Base-by-base conservation (phyloP, 2,329 filamentous ascomycete species). In the Verticillium nonalfalfae region DNA sequence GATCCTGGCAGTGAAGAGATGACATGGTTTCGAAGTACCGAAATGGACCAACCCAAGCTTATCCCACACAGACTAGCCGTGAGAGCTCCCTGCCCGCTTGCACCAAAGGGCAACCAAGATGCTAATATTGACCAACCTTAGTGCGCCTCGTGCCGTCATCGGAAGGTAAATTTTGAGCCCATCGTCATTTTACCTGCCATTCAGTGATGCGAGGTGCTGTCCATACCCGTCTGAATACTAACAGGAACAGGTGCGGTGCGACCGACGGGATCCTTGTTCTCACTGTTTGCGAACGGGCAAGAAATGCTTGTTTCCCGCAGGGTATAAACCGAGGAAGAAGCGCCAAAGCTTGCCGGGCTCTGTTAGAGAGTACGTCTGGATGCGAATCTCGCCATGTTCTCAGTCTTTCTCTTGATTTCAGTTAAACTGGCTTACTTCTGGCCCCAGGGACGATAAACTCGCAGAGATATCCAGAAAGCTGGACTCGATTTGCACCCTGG, bases 251-350 rank as follows among this genome's bases (percentile, higher is more conserved):
- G 62, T 63, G 13, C 45, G 60, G 11, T 64, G 62, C 2, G 59
- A 64, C 14, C 62, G 62, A 26, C 36, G 52, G 4, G 50, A 60
- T 21, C 62, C 62, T 31, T 64, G 62, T 26, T 62, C 62, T 2
- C 54, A 56, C 15, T 64, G 62, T 21, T 18, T 57, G 9, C 58
- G 56, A 3, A 62, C 58, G 31, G 56, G 59, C 13, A 58, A 33
- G 5, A 18, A 38, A 1, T 64, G 62, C 39, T 58, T n/a, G 5
- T 62, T 62, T 36, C 60, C 60, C 7, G 9, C 39, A 10, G 56
- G 26, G 26, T 56, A 60, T 4, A 61, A 39, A 13, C 60, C 56
- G 33, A 62, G 52, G 15, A 56, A 62, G 31, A 52, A 36, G 3
- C 58, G 58, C 5, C 60, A 61, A 14, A 36, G 56, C 1, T 36